A percentile compares a stretch with the other conserved stretches of the same genome.
Conservation (phyloP, 1,284 basidiomycete genomes). For the Schizophyllum amplum region DNA sequence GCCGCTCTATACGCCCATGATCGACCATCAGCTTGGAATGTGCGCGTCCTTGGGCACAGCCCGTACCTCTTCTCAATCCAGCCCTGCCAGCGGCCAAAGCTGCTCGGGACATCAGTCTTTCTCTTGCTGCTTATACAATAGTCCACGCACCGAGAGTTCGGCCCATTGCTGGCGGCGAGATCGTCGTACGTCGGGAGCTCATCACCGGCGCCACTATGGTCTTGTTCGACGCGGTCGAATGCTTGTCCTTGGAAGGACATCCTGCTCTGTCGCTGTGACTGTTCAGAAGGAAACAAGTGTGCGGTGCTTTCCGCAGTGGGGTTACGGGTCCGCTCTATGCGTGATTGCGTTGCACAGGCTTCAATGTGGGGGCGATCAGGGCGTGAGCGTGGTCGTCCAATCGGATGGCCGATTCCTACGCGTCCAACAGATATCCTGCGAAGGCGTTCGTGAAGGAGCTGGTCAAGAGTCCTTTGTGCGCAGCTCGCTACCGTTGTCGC, state of each 20-base stretch:
- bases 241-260: background rate
- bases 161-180: slow-evolving; percentile 60
- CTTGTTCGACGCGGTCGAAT: slow-evolving; percentile 37
- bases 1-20: slow-evolving; percentile 49
- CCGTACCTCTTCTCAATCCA: slow-evolving; percentile 78
- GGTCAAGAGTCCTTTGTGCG: background rate
- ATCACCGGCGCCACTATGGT: slow-evolving; percentile 41
- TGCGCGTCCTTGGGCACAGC: background rate
- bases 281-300: no score
- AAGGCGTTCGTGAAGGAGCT: background rate
- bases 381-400: background rate
- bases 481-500: background rate
- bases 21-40: background rate
- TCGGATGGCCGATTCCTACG: background rate
- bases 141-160: slow-evolving; percentile 60
- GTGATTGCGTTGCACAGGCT: background rate
- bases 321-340: background rate
- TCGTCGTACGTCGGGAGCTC: slow-evolving; percentile 72
- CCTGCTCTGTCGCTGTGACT: background rate
- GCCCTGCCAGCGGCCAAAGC: slow-evolving; percentile 74
- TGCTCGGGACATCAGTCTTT: slow-evolving; percentile 17
- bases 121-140: slow-evolving; percentile 1
- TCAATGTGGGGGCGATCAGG: background rate
- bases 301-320: no score
- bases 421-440: background rate